phyloP scores from a whole-genome alignment of 208 protist genomes.

The Leishmania gerbilli region DNA sequence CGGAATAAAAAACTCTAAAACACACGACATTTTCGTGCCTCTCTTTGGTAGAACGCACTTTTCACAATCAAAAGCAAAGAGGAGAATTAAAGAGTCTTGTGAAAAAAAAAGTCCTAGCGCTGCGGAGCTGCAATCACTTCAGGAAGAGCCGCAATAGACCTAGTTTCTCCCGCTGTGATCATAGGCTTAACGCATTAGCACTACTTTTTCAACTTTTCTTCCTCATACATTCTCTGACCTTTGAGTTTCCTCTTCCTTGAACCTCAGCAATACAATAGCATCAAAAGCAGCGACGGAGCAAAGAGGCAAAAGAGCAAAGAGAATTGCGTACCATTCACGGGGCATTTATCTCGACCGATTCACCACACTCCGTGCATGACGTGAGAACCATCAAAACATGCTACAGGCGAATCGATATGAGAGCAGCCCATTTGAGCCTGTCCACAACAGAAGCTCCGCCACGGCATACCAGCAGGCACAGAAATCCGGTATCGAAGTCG shows the following conservation, averaged over 20 bases:
- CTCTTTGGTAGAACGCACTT: not conserved
- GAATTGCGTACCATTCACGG: not conserved
- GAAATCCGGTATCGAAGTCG: not conserved
- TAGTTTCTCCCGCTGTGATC: not conserved
- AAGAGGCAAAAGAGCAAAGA: not conserved
- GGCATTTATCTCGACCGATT: not conserved
- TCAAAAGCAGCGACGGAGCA: not conserved
- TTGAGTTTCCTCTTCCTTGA: not conserved
- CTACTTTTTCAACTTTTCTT: not conserved
- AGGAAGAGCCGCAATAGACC: not conserved
- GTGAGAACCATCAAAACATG: not conserved
- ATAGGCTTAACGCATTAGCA: not conserved
- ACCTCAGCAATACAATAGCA: not conserved
- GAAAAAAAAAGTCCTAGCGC: not conserved
- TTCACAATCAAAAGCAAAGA: not conserved
- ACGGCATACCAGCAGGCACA: not conserved
- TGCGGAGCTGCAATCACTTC: not conserved
- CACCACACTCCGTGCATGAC: not conserved
- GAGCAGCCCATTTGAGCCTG: not conserved
- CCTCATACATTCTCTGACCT: not conserved
- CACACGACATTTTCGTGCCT: constrained; percentile 32
- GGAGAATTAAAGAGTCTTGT: not conserved
- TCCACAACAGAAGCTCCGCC: not conserved
- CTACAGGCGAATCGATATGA: not conserved
- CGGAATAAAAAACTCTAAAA: constrained; percentile 84